Base-by-base conservation (phyloP, 345 rosid genomes). In the Citrus mangshanensis region DNA sequence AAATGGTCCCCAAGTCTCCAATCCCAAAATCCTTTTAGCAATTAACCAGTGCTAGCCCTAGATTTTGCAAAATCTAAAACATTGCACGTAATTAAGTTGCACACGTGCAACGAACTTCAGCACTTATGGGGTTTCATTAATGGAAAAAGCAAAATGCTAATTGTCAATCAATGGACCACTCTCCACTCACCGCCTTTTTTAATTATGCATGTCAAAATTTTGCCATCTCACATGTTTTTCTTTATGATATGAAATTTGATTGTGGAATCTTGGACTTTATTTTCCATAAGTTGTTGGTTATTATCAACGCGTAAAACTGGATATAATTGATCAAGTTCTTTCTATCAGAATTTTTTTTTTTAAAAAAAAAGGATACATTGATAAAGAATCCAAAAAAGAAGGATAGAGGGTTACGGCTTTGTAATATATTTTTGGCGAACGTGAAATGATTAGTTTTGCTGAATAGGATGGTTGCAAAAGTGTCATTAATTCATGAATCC, bases 1-100 rank as follows among this genome's bases (percentile, higher is more conserved):
- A 3, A 38, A 80, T 77, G 87, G 88, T 32, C 86, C 91, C 83
- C 73, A 75, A 70, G 40, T 79, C 82, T 81, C 78, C 81, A 61
- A 83, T 80, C 70, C 87, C 86, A 78, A 82, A 81, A 77, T 73
- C 72, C 51, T 58, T 80, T 68, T 30, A 62, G 54, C 54, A 49
- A 73, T 75, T 35, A 72, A 70, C 64, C 75, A 81, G 80, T 71
- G 78, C 24, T 74, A 69, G 18, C 72, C 63, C 62, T 73, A 76
- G 59, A 27, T 72, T 80, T 68, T 79, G 80, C 81, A 60, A 49
- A 78, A 75, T 75, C 86, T 75, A 72, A 68, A 12, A 54, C 66
- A 40, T 68, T 60, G 81, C 86, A 80, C 75, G 88, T 73, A 70
- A 25, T 70, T 71, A 82, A 63, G 80, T 66, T 73, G 27, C 82